Conservation (phyloP, 495 filamentous ascomycete species). For the Endocarpon pusillum region DNA sequence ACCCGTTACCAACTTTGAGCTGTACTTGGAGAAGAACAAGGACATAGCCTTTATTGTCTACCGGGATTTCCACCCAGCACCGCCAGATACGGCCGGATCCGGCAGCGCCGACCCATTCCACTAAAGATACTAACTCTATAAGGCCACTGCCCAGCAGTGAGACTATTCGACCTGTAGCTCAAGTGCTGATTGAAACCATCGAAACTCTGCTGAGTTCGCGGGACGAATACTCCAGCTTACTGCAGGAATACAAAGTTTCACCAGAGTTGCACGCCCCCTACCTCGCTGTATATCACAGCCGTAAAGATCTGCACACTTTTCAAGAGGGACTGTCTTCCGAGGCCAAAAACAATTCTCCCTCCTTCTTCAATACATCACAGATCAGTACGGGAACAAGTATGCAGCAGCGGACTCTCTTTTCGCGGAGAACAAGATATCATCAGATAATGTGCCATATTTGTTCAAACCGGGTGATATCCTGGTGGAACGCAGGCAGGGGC, state of each 20-base stretch:
- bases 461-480: slow-evolving; percentile 11
- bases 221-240: not conserved
- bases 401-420: slow-evolving; percentile 9
- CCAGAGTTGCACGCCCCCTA: not conserved
- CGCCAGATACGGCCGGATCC: not conserved
- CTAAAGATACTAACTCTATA: not conserved
- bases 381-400: slow-evolving; percentile 6
- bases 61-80: slow-evolving; percentile 8
- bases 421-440: slow-evolving; percentile 9
- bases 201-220: not conserved
- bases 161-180: slow-evolving; percentile 5
- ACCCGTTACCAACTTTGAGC: slow-evolving; percentile 10
- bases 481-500: slow-evolving; percentile 1
- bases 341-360: slow-evolving; percentile 3
- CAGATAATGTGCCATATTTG: slow-evolving; percentile 11
- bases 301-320: not conserved
- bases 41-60: slow-evolving; percentile 14
- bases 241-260: not conserved
- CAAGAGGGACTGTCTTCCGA: not conserved
- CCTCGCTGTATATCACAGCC: not conserved
- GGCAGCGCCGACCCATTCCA: not conserved
- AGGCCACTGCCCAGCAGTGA: slow-evolving; percentile 6
- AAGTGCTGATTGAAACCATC: slow-evolving; percentile 2
- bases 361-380: slow-evolving; percentile 4
- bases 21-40: slow-evolving; percentile 15